phyloP scores from a whole-genome alignment of 2,329 filamentous ascomycete species.

The Cercospora berteroae region DNA sequence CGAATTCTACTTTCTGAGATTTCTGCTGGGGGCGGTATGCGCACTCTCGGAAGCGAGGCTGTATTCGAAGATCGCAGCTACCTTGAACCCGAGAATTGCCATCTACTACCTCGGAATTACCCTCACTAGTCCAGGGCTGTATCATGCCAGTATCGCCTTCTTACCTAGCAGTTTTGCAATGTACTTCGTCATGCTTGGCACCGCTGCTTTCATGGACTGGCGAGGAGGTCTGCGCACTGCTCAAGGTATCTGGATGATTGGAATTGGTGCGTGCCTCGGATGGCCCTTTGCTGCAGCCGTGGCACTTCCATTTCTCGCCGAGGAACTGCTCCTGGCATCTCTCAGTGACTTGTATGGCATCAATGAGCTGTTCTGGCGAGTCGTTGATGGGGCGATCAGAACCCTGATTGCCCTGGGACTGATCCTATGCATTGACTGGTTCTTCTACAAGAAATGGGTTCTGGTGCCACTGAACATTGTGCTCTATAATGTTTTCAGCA shows the following conservation, averaged over 20 bases:
- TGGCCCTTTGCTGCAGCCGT: conserved; percentile 93
- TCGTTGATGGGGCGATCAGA: conserved; percentile 65
- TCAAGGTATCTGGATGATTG: conserved; percentile 86
- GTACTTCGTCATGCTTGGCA: conserved; percentile 85
- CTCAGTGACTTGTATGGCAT: conserved; percentile 39
- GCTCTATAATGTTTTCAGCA: conserved; percentile 90
- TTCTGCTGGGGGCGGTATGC: conserved; percentile 70
- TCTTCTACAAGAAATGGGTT: conserved; percentile 79
- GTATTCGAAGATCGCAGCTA: conserved; percentile 72
- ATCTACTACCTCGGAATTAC: conserved; percentile 78
- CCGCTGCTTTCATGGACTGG: conserved; percentile 89
- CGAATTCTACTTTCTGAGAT: conserved; percentile 87
- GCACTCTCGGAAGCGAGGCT: conserved; percentile 79
- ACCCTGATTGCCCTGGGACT: conserved; percentile 66
- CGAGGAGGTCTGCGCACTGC: conserved; percentile 74
- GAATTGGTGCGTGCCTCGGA: conserved; percentile 76
- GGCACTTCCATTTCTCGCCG: conserved; percentile 73
- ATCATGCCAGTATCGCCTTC: conserved; percentile 82
- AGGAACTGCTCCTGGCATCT: conserved; percentile 63
- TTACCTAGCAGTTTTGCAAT: conserved; percentile 95
- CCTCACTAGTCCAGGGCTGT: conserved; percentile 83
- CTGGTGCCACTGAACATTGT: conserved; percentile 90
- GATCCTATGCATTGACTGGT: conserved; percentile 72
- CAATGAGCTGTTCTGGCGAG: conserved; percentile 60
- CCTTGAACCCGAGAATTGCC: conserved; percentile 78